Evolutionary conservation across 2,329 filamentous ascomycete genomes (phyloP), one percentile per base, ranked within the genome.

Genomic region (Exophiala spinifera): DNA sequence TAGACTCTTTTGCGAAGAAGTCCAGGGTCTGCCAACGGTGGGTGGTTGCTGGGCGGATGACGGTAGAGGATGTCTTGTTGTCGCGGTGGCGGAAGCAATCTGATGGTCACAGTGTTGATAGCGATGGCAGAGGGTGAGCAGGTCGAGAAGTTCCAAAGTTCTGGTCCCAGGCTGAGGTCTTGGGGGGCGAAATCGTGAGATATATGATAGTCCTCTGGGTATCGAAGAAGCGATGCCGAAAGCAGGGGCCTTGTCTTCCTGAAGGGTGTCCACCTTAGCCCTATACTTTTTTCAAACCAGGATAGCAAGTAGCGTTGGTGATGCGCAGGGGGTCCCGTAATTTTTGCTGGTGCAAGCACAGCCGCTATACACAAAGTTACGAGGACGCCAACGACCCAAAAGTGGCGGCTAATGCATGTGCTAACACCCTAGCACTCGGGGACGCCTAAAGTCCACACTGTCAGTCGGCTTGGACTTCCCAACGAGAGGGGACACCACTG

Each of bases 151-250:
- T 50, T 46, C 42, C 39, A 36, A 21, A 37, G 44, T 37, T 55
- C 49, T 55, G 55, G 21, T 46, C 54, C 51, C 51, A 53, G 55
- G 45, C 46, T 51, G 54, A 46, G 21, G 10, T 10, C 5, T 39
- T 46, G 48, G 53, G 56, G 57, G 57, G 57, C 55, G 55, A 60
- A 60, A 60, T 60, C 54, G 48, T 53, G 51, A 60, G 57, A 55
- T 60, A 60, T n/a, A n/a, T n/a, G n/a, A n/a, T 60, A 60, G 45
- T 57, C 46, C 31, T 56, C 46, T 55, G 37, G 36, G 15, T 17
- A 40, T 15, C 43, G 34, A 44, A 51, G 33, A 39, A 57, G 52
- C 47, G 50, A 39, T 57, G 42, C 57, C 57, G 51, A 57, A 57
- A 52, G 47, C 43, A 54, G 53, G 43, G 45, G 52, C 52, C 48